Base-by-base conservation (phyloP, 75 land plant species). In the Sequoia sempervirens region DNA sequence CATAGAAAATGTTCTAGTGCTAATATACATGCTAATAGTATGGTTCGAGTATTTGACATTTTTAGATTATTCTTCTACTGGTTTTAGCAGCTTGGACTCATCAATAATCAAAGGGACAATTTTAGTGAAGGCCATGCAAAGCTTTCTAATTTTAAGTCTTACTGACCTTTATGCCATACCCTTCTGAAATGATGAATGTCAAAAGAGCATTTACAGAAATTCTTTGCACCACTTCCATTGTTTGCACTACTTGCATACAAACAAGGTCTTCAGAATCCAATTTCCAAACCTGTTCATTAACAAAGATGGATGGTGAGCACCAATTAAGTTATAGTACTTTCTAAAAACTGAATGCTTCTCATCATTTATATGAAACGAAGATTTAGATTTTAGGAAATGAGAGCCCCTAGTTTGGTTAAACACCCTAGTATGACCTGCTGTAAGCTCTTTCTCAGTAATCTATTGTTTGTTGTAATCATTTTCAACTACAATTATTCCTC, bases 151-250 rank as follows among this genome's bases (percentile, higher is more conserved):
- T 43, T 5, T 43, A 32, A 43, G 50, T 78, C 32, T 45, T 78
- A 78, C 80, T 30, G n/a, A 78, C 80, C 80, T 78, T 78, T 78
- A 45, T 23, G n/a, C 52, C 50, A n/a, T n/a, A 45, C 80, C 80
- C 52, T 45, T 78, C 80, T 78, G 80, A 45, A 78, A 45, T 43
- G 30, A 78, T 43, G 45, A 45, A 78, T 78, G 80, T 78, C 30
- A 78, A 30, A 78, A 78, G 47, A 43, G 80, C 80, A 45, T 78
- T 78, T 78, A 45, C 80, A 45, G 52, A 41, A 45, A 78, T 78
- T 45, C 14, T 78, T 78, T 43, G 50, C 80, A 78, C 32, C 32
- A 45, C 80, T 78, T n/a, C 30, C 14, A n/a, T 78, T 9, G 79
- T 45, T 78, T 78, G 80, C 30, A 45, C 80, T 37, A 78, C 30